Evolutionary conservation across 2,329 filamentous ascomycete genomes (phyloP).

Genomic region (Colletotrichum spaethianum): DNA sequence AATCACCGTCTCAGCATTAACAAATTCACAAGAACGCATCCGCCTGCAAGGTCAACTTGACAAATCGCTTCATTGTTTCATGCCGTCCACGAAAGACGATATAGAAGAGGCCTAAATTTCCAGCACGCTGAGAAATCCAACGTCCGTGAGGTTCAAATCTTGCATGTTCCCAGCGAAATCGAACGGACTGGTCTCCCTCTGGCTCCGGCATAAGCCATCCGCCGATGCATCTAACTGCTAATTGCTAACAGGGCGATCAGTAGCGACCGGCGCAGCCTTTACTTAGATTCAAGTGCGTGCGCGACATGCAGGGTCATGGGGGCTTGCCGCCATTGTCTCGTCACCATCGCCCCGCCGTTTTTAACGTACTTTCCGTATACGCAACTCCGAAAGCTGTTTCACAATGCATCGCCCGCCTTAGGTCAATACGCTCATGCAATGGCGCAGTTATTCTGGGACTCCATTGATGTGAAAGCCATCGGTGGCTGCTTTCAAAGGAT

Average conservation of each 20-base stretch:
- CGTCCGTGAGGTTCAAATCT: slow-evolving; percentile 1
- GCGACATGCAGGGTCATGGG: slow-evolving; percentile 25
- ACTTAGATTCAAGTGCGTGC: slow-evolving; percentile 29
- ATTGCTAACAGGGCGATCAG: background rate
- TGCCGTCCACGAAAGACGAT: background rate
- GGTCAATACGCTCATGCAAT: background rate
- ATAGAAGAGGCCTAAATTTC: background rate
- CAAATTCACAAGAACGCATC: background rate
- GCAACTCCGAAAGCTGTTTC: slow-evolving; percentile 20
- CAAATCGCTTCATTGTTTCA: background rate
- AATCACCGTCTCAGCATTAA: background rate
- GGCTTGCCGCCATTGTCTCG: slow-evolving; percentile 33
- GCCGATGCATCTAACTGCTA: background rate
- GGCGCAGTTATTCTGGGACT: too few species aligned
- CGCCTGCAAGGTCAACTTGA: background rate
- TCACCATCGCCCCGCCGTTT: slow-evolving; percentile 12
- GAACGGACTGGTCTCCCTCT: slow-evolving; percentile 10
- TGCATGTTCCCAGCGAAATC: slow-evolving; percentile 13
- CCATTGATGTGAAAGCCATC: background rate
- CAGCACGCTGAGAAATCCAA: background rate
- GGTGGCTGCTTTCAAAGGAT: background rate
- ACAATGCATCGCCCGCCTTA: slow-evolving; percentile 21
- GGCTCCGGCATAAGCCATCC: slow-evolving; percentile 24
- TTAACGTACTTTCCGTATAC: background rate
- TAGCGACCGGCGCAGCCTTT: slow-evolving; percentile 21